Percentiles rank a stretch among this genome's conserved stretches.
Evolutionary conservation across 2,329 filamentous ascomycete genomes (phyloP).

Genomic region (Neurospora sp.): DNA sequence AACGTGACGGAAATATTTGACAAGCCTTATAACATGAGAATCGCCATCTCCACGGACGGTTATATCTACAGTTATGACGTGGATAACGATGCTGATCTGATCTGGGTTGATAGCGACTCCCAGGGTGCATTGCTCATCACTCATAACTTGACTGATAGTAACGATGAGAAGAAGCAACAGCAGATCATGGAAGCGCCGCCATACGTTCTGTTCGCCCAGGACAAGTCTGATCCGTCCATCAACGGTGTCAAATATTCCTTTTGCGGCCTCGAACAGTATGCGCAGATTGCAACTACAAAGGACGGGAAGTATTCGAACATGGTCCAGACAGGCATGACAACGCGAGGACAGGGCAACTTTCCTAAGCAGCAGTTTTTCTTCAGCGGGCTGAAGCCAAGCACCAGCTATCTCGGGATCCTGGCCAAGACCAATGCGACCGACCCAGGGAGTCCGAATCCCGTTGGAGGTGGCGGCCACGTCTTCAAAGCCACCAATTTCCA

Average conservation of each 20-base stretch:
- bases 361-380: slow-evolving; percentile 88
- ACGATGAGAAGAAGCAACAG: slow-evolving; percentile 44
- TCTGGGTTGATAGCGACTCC: slow-evolving; percentile 78
- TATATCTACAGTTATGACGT: slow-evolving; percentile 61
- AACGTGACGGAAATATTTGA: slow-evolving; percentile 49
- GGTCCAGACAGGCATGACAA: slow-evolving; percentile 57
- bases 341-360: slow-evolving; percentile 51
- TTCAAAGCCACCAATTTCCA: slow-evolving; percentile 63
- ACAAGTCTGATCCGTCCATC: slow-evolving; percentile 47
- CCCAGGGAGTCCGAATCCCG: slow-evolving; percentile 35
- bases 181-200: slow-evolving; percentile 45
- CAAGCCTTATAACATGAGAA: slow-evolving; percentile 66
- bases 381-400: slow-evolving; percentile 60
- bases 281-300: slow-evolving; percentile 50
- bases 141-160: slow-evolving; percentile 53
- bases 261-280: slow-evolving; percentile 63
- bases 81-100: slow-evolving; percentile 45
- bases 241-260: slow-evolving; percentile 68
- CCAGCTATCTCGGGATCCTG: slow-evolving; percentile 63
- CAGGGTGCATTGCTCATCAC: slow-evolving; percentile 71
- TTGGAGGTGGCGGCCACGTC: slow-evolving; percentile 66
- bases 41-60: slow-evolving; percentile 72
- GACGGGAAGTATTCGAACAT: slow-evolving; percentile 37
- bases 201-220: slow-evolving; percentile 68
- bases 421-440: slow-evolving; percentile 54